A percentile compares a stretch with the other conserved stretches of the same genome.
These are phyloP conservation scores for Solanum rostratum DNA, from an alignment of 257 asterid genomes.

Conservation along the genomic window DNA sequence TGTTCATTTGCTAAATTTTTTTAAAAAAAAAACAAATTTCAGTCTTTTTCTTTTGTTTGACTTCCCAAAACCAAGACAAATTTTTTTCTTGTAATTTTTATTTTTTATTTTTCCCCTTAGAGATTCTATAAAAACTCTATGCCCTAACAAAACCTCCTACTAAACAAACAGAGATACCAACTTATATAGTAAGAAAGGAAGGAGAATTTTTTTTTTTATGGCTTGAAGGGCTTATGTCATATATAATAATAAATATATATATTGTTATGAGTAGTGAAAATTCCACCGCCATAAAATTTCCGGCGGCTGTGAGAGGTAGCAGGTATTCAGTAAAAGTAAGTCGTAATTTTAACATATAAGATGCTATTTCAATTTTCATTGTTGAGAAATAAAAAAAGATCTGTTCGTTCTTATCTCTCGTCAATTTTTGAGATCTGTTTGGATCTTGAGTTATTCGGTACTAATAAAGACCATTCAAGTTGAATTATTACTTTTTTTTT, in stretches of 20 bases:
- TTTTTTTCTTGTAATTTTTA: constrained; percentile 7
- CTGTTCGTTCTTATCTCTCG: background rate
- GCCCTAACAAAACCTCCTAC: background rate
- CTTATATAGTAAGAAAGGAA: background rate
- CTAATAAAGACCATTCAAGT: background rate
- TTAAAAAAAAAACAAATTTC: background rate
- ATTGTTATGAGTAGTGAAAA: background rate
- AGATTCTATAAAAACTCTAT: background rate
- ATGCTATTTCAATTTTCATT: background rate
- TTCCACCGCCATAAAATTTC: background rate
- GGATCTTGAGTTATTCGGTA: background rate
- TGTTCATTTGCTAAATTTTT: background rate
- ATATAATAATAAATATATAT: background rate
- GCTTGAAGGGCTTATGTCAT: background rate
- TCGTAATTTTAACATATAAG: background rate
- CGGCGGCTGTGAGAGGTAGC: background rate
- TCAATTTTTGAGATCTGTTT: background rate
- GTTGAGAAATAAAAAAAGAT: background rate
- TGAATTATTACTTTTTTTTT: background rate
- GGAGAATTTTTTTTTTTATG: background rate
- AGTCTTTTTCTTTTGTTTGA: constrained; percentile 1
- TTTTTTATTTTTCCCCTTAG: background rate
- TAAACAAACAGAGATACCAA: background rate
- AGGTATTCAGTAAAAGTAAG: background rate
- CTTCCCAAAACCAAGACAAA: background rate